Evolutionary conservation across 176 grass and related monocot genomes (phyloP).

Genomic region (Zea luxurians): DNA sequence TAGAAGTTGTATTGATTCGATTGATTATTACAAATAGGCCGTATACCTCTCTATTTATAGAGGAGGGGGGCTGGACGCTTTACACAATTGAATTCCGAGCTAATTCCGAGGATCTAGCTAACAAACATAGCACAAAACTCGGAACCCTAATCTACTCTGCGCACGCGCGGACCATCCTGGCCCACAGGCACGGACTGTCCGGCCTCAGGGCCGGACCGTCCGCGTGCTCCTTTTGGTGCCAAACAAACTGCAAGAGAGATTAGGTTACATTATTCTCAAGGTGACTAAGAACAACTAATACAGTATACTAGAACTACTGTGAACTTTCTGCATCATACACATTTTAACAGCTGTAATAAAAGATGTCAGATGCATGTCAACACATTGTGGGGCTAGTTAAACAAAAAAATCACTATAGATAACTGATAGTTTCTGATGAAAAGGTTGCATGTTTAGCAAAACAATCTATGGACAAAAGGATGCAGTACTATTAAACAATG

Average conservation of each 20-base stretch:
- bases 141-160: too few relatives aligned
- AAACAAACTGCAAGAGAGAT: slow-evolving; percentile 60
- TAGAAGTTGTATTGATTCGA: too few relatives aligned
- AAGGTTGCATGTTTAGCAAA: neutral
- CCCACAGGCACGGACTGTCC: too few relatives aligned
- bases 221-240: too few relatives aligned
- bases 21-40: too few relatives aligned
- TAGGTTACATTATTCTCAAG: slow-evolving; percentile 25
- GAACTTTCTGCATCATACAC: neutral
- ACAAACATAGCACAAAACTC: too few relatives aligned
- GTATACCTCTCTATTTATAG: too few relatives aligned
- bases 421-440: neutral
- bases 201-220: too few relatives aligned
- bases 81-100: too few relatives aligned
- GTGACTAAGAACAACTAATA: slow-evolving; percentile 9
- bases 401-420: neutral
- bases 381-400: neutral
- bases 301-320: neutral
- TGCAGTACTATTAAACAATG: neutral
- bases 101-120: too few relatives aligned
- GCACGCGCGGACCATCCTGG: too few relatives aligned
- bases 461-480: neutral
- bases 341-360: neutral
- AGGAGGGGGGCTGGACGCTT: too few relatives aligned
- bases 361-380: neutral